These are phyloP conservation scores for Crepidotus variabilis DNA, from an alignment of 768 basidiomycete genomes.

Conservation along the genomic window DNA sequence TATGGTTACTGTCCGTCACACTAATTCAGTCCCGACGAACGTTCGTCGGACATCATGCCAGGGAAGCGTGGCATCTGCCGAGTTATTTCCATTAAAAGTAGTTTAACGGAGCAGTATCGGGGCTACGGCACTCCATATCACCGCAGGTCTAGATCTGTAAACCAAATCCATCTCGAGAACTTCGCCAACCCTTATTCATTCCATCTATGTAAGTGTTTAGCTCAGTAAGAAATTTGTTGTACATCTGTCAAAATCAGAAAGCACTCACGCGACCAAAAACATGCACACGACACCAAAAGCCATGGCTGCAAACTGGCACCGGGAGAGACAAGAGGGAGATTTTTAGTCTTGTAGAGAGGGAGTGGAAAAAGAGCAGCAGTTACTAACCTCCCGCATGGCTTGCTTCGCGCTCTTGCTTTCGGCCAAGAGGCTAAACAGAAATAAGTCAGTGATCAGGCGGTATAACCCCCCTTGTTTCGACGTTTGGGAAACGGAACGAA, in stretches of 20 bases:
- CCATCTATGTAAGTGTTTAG: conserved; percentile 45
- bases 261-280: conserved; percentile 85
- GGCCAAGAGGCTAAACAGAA: conserved; percentile 57
- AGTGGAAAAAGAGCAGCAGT: background rate
- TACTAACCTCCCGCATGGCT: conserved; percentile 82
- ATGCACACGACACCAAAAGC: conserved; percentile 87
- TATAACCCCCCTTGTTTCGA: background rate
- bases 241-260: conserved; percentile 9
- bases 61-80: background rate
- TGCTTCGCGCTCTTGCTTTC: conserved; percentile 88
- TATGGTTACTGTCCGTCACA: conserved; percentile 18
- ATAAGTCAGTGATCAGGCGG: conserved; percentile 5
- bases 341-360: conserved; percentile 7
- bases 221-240: conserved; percentile 9
- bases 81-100: background rate
- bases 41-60: conserved; percentile 40
- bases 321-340: conserved; percentile 1
- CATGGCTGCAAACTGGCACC: conserved; percentile 83
- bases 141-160: background rate
- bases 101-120: background rate
- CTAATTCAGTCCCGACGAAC: conserved; percentile 35
- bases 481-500: background rate
- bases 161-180: background rate
- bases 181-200: conserved; percentile 54
- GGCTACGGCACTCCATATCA: background rate